Evolutionary conservation across 129 eudicot species (phyloP).

Genomic region (Gnaphalium uliginosum): DNA sequence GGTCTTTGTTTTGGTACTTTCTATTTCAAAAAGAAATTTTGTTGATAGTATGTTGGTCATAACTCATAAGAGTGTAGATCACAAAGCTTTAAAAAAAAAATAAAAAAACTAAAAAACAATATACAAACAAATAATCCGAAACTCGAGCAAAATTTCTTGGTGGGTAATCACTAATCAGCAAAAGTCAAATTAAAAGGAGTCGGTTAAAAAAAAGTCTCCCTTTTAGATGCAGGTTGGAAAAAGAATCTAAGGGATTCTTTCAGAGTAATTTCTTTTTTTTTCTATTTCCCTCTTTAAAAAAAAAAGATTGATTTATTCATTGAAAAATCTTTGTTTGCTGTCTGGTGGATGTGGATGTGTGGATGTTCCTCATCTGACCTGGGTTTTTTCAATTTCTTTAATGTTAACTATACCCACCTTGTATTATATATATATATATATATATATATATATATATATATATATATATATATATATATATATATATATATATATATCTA

Average conservation of each 20-base stretch:
- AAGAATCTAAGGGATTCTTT: slow-evolving; percentile 16
- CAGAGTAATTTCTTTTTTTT: slow-evolving; percentile 13
- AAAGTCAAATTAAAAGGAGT: background rate
- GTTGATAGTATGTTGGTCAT: too few relatives aligned
- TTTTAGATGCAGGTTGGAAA: background rate
- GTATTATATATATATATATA: background rate
- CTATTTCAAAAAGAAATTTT: too few relatives aligned
- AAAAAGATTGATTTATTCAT: background rate
- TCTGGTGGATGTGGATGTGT: background rate
- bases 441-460: too few relatives aligned
- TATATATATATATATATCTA: too few relatives aligned
- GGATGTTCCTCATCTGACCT: slow-evolving; percentile 26
- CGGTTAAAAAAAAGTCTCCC: background rate
- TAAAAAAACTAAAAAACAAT: too few relatives aligned
- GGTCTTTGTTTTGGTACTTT: too few relatives aligned
- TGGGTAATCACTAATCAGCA: background rate
- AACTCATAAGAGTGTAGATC: too few relatives aligned
- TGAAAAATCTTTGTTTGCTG: slow-evolving; percentile 28
- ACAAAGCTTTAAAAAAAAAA: too few relatives aligned
- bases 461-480: background rate
- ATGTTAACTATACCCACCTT: background rate
- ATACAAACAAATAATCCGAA: too few relatives aligned
- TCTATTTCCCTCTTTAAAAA: background rate
- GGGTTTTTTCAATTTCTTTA: slow-evolving; percentile 13
- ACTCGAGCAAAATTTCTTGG: too few relatives aligned